Evolutionary conservation across 192 early-diverging fungal species (phyloP).

Genomic region (Podila verticillata): DNA sequence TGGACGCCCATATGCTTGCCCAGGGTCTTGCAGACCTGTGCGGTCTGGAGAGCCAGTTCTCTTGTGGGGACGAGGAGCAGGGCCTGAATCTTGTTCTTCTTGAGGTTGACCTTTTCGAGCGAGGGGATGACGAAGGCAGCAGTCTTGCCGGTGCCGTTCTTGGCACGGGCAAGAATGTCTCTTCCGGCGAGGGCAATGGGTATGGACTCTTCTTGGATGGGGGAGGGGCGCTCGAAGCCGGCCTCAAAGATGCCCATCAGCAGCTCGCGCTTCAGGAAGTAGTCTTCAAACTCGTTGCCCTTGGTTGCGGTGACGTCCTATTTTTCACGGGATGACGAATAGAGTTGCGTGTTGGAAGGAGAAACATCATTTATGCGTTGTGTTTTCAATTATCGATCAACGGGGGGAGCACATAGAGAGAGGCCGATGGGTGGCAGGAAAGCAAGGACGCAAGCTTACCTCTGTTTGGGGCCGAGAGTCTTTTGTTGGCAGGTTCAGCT

Average conservation of each 20-base stretch:
- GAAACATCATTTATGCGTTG: neutral
- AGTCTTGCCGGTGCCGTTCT: slow-evolving; percentile 96
- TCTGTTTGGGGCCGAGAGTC: slow-evolving; percentile 94
- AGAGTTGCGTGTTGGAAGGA: neutral
- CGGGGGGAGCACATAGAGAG: too few relatives aligned
- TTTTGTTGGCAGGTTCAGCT: slow-evolving; percentile 79
- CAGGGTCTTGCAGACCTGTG: slow-evolving; percentile 97
- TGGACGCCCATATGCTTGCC: slow-evolving; percentile 97
- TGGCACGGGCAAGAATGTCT: slow-evolving; percentile 96
- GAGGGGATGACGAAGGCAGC: slow-evolving; percentile 97
- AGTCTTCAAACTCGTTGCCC: slow-evolving; percentile 99
- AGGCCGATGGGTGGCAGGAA: too few relatives aligned
- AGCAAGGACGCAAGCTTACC: slow-evolving; percentile 35
- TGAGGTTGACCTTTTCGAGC: slow-evolving; percentile 91
- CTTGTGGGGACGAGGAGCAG: slow-evolving; percentile 95
- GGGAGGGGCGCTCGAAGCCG: slow-evolving; percentile 96
- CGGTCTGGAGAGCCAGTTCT: slow-evolving; percentile 98
- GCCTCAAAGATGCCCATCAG: slow-evolving; percentile 99
- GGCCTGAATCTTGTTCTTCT: slow-evolving; percentile 90
- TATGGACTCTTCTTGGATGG: slow-evolving; percentile 99
- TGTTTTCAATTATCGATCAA: too few relatives aligned
- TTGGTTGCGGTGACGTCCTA: slow-evolving; percentile 95
- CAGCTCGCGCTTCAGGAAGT: slow-evolving; percentile 95
- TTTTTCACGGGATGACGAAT: neutral
- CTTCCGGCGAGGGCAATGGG: slow-evolving; percentile 95